Percentiles rank a stretch among this genome's conserved stretches.
These are phyloP conservation scores for Diaporthe batatas DNA, from an alignment of 2,329 filamentous ascomycete species.

Conservation along the genomic window DNA sequence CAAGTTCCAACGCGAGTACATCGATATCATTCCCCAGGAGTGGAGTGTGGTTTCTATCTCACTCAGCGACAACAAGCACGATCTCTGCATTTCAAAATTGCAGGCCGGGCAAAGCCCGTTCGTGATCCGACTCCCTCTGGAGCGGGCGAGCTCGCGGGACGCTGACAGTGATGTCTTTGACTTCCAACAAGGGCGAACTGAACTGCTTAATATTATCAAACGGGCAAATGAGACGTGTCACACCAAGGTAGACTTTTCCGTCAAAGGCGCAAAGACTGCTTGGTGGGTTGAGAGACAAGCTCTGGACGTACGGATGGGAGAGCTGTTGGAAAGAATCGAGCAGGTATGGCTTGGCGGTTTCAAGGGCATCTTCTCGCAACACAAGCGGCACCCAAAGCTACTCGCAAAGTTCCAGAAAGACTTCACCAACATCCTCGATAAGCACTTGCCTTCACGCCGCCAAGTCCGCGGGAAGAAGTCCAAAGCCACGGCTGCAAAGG, in stretches of 20 bases:
- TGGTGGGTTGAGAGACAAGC: constrained; percentile 93
- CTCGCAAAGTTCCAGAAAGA: constrained; percentile 81
- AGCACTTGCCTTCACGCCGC: constrained; percentile 86
- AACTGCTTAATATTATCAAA: constrained; percentile 86
- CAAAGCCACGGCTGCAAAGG: constrained; percentile 54
- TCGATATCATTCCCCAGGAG: constrained; percentile 83
- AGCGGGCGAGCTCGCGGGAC: constrained; percentile 84
- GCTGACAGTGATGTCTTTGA: constrained; percentile 83
- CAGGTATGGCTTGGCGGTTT: constrained; percentile 96
- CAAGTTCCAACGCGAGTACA: constrained; percentile 82
- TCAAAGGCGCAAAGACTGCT: constrained; percentile 80
- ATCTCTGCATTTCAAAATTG: constrained; percentile 91
- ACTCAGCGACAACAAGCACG: constrained; percentile 83
- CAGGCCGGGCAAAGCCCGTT: constrained; percentile 83
- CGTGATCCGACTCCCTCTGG: constrained; percentile 86
- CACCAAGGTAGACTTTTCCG: constrained; percentile 75
- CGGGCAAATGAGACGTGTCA: constrained; percentile 89
- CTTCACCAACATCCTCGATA: constrained; percentile 84
- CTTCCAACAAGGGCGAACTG: constrained; percentile 82
- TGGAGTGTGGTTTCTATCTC: constrained; percentile 92
- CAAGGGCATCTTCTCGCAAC: constrained; percentile 90
- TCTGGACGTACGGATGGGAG: constrained; percentile 81
- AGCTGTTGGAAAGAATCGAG: constrained; percentile 87
- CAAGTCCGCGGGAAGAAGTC: constrained; percentile 70
- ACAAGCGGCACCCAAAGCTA: constrained; percentile 71